Percentiles rank a stretch among this genome's conserved stretches.
phyloP scores from a whole-genome alignment of 2,329 filamentous ascomycete genomes.

The Metarhizium humberi region DNA sequence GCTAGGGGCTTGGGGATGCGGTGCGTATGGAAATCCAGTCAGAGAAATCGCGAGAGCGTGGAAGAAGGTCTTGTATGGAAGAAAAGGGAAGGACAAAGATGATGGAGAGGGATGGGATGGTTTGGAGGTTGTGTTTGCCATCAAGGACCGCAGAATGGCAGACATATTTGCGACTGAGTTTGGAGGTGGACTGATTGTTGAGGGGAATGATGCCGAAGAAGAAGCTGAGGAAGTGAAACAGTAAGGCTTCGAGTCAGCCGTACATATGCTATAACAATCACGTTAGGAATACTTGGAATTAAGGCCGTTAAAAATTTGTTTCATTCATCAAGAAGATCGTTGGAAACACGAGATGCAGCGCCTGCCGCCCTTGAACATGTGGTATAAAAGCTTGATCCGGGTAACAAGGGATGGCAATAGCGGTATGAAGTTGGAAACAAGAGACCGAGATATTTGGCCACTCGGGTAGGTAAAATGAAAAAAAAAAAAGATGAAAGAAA shows the following conservation, averaged over 20 bases:
- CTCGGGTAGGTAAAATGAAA: not conserved
- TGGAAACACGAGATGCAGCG: not conserved
- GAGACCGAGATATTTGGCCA: not conserved
- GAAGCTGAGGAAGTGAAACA: not conserved
- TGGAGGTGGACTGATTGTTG: not conserved
- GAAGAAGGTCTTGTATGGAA: slow-evolving; percentile 19
- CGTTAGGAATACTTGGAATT: not conserved
- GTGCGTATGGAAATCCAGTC: slow-evolving; percentile 53
- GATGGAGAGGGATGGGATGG: slow-evolving; percentile 4
- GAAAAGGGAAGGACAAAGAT: not conserved
- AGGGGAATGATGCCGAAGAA: not conserved
- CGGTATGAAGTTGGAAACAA: not conserved
- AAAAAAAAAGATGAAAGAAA: too few species aligned
- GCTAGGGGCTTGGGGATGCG: slow-evolving; percentile 56
- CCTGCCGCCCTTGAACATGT: not conserved
- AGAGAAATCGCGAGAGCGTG: slow-evolving; percentile 48
- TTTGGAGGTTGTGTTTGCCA: slow-evolving; percentile 5
- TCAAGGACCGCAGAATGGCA: slow-evolving; percentile 5
- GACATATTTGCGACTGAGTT: slow-evolving; percentile 5
- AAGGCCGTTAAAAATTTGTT: not conserved
- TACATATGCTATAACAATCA: not conserved
- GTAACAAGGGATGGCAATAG: not conserved
- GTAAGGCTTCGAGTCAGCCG: not conserved
- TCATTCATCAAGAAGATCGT: not conserved
- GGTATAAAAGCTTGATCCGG: not conserved